Percentiles rank a stretch among this genome's conserved stretches.
phyloP scores from a whole-genome alignment of 2,329 filamentous ascomycete species.

The Leptodontidium sp. region DNA sequence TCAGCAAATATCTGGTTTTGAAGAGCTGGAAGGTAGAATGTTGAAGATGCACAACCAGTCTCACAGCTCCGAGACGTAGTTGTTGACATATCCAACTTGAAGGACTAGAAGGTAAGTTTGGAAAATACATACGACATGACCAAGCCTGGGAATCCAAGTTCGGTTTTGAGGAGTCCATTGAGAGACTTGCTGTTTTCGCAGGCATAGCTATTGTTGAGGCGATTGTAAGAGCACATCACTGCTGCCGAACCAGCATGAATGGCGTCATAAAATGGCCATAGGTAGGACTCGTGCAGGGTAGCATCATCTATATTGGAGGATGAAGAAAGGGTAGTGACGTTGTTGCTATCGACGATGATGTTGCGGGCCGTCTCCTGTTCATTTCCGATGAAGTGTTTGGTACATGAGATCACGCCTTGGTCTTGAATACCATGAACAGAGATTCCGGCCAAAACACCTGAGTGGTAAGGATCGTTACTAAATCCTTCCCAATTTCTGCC shows the following conservation, averaged over 20 bases:
- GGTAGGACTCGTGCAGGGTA: conserved; percentile 78
- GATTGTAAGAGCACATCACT: conserved; percentile 85
- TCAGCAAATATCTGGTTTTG: background rate
- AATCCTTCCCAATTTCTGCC: conserved; percentile 73
- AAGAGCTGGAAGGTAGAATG: too few species aligned
- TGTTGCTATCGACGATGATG: conserved; percentile 55
- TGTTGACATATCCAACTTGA: background rate
- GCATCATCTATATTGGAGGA: conserved; percentile 81
- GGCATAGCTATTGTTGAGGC: conserved; percentile 72
- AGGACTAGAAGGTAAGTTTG: background rate
- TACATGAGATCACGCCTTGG: conserved; percentile 36
- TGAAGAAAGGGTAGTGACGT: conserved; percentile 21
- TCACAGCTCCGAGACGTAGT: background rate
- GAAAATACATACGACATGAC: conserved; percentile 64
- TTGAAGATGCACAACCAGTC: too few species aligned
- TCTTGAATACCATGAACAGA: conserved; percentile 32
- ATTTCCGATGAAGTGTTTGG: conserved; percentile 69
- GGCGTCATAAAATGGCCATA: conserved; percentile 87
- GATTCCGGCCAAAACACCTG: conserved; percentile 1
- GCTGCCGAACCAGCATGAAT: conserved; percentile 78
- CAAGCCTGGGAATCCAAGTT: conserved; percentile 86
- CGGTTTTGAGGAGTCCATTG: conserved; percentile 83
- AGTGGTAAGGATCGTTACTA: conserved; percentile 31
- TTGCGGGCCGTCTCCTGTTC: conserved; percentile 67
- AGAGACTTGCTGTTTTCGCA: conserved; percentile 80